phyloP scores from a whole-genome alignment of 2,329 filamentous ascomycete genomes.

The Colletotrichum abscissum region DNA sequence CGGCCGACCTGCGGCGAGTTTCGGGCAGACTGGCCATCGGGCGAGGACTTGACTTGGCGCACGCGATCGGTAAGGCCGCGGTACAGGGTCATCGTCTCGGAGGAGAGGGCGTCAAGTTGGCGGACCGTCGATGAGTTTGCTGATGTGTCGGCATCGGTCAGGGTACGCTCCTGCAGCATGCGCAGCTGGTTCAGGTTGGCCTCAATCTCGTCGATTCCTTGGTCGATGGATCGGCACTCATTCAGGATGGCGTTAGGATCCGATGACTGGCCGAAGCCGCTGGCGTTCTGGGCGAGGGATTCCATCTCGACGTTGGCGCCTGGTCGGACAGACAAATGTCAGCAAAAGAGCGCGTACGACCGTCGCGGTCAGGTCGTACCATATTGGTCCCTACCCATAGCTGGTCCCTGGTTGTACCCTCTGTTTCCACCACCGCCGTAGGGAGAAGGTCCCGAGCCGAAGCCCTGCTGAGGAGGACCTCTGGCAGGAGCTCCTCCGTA shows the following conservation, averaged over 20 bases:
- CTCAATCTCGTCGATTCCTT: constrained; percentile 80
- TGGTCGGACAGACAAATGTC: constrained; percentile 35
- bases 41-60: constrained; percentile 83
- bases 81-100: constrained; percentile 87
- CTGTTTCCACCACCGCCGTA: constrained; percentile 39
- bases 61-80: constrained; percentile 82
- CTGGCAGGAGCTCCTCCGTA: constrained; percentile 38
- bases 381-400: constrained; percentile 36
- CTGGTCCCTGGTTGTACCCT: constrained; percentile 39
- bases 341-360: constrained; percentile 16
- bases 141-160: constrained; percentile 80
- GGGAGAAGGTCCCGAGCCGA: constrained; percentile 33
- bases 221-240: constrained; percentile 84
- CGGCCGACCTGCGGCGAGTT: constrained; percentile 85
- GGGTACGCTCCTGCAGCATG: constrained; percentile 75
- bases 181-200: constrained; percentile 78
- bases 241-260: constrained; percentile 85
- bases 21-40: constrained; percentile 77
- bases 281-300: constrained; percentile 66
- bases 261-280: constrained; percentile 53
- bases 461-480: constrained; percentile 32
- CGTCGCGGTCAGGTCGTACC: constrained; percentile 27
- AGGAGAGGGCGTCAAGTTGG: constrained; percentile 78
- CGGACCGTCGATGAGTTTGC: constrained; percentile 73
- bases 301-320: constrained; percentile 77